A percentile compares a stretch with the other conserved stretches of the same genome.
Evolutionary conservation across 73 alveolate genomes (phyloP).

Genomic region (Uronychia binucleata): DNA sequence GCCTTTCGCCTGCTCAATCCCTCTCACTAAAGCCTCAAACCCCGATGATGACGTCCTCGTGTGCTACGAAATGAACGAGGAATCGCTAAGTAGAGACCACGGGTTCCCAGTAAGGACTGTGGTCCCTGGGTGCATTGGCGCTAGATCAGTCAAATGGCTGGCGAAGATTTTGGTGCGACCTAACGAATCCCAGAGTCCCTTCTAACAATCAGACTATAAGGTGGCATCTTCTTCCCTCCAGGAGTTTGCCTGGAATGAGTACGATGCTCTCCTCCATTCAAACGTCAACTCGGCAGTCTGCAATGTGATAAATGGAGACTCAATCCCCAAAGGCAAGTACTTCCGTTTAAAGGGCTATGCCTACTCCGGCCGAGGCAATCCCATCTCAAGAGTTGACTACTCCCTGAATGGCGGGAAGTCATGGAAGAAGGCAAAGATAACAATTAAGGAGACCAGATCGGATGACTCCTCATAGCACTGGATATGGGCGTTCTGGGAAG

Average conservation of each 20-base stretch:
- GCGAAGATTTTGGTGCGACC: constrained; percentile 11
- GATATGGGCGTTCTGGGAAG: constrained; percentile 32
- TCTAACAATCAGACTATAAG: constrained; percentile 53
- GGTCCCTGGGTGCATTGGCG: constrained; percentile 77
- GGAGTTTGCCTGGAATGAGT: constrained; percentile 23
- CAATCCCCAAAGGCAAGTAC: background rate
- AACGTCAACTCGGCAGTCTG: constrained; percentile 4
- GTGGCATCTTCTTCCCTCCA: constrained; percentile 24
- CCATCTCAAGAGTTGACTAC: constrained; percentile 70
- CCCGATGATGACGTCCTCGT: constrained; percentile 61
- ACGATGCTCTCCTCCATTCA: background rate
- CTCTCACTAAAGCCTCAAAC: constrained; percentile 37
- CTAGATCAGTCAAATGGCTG: constrained; percentile 73
- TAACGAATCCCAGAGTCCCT: constrained; percentile 31
- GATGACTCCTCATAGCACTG: constrained; percentile 11
- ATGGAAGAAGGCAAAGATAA: constrained; percentile 71
- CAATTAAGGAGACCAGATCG: constrained; percentile 3
- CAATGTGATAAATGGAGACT: constrained; percentile 17
- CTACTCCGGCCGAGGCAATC: constrained; percentile 23
- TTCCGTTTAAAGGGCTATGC: constrained; percentile 60
- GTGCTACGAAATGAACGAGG: constrained; percentile 78
- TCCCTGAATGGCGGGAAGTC: constrained; percentile 73
- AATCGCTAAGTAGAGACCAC: constrained; percentile 68
- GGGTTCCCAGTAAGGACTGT: constrained; percentile 80
- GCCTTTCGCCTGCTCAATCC: constrained; percentile 45